Evolutionary conservation across 1,139 yeast genomes (phyloP).

Genomic region (Suhomyces ambrosiae): DNA sequence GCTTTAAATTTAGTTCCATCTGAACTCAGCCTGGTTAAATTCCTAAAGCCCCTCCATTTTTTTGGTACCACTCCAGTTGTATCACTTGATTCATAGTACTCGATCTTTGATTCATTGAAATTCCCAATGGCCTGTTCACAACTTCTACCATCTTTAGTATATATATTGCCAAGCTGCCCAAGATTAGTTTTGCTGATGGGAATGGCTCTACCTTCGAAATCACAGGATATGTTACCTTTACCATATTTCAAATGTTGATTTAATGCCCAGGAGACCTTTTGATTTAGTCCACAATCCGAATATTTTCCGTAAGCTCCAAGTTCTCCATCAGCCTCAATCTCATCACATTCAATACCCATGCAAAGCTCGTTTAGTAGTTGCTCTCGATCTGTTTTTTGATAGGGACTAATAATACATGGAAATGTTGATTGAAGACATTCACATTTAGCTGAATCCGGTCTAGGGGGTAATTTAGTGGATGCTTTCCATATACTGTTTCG

Average conservation of each 20-base stretch:
- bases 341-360: slow-evolving; percentile 51
- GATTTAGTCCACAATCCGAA: slow-evolving; percentile 55
- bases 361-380: slow-evolving; percentile 51
- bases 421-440: slow-evolving; percentile 54
- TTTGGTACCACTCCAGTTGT: background rate
- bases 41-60: background rate
- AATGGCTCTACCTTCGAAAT: slow-evolving; percentile 42
- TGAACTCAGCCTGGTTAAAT: background rate
- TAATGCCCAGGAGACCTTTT: slow-evolving; percentile 55
- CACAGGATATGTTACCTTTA: slow-evolving; percentile 31
- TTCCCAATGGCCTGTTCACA: slow-evolving; percentile 21
- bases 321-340: slow-evolving; percentile 49
- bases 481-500: slow-evolving; percentile 42
- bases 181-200: slow-evolving; percentile 29
- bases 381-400: slow-evolving; percentile 31
- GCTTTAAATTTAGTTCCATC: background rate
- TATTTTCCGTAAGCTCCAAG: slow-evolving; percentile 58
- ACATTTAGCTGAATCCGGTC: slow-evolving; percentile 58
- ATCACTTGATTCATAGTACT: background rate
- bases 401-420: slow-evolving; percentile 50
- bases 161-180: slow-evolving; percentile 23
- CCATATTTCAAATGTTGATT: slow-evolving; percentile 45
- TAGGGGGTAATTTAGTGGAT: slow-evolving; percentile 48
- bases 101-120: background rate
- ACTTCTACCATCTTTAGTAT: slow-evolving; percentile 31